These are phyloP conservation scores for Asterionellopsis glacialis DNA, from an alignment of 108 stramenopile genomes.

Conservation along the genomic window DNA sequence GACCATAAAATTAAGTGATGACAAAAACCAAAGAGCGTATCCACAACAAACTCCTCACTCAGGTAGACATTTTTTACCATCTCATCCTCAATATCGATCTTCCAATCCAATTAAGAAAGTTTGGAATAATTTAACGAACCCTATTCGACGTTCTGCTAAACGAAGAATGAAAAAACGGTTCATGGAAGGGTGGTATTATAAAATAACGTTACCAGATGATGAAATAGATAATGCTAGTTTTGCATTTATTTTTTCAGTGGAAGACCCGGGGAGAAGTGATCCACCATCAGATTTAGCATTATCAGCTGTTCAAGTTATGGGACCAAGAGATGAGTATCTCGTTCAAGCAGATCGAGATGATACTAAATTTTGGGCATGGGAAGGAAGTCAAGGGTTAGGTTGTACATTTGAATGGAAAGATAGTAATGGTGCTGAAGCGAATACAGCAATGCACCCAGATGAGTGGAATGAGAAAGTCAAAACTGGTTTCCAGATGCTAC, in stretches of 20 bases:
- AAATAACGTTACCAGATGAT: conserved; percentile 52
- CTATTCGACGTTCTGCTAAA: conserved; percentile 5
- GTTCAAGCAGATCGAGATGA: conserved; percentile 72
- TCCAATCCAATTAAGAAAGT: too few relatives aligned
- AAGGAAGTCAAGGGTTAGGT: conserved; percentile 62
- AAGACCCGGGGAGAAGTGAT: conserved; percentile 53
- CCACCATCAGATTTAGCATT: conserved; percentile 45
- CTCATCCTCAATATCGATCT: conserved; percentile 47
- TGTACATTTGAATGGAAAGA: conserved; percentile 57
- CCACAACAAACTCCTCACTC: conserved; percentile 68
- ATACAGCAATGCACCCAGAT: conserved; percentile 13
- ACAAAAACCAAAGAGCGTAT: background rate
- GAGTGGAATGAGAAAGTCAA: conserved; percentile 49
- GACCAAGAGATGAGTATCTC: conserved; percentile 71
- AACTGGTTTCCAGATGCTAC: conserved; percentile 76
- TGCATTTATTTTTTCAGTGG: conserved; percentile 79
- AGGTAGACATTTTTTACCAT: conserved; percentile 71
- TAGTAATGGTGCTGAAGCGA: conserved; percentile 13
- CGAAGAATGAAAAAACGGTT: conserved; percentile 36
- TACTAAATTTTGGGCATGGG: conserved; percentile 77
- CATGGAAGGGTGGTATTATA: conserved; percentile 90
- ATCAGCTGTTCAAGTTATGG: conserved; percentile 72
- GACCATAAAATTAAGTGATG: too few relatives aligned
- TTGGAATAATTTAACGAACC: background rate
- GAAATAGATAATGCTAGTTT: conserved; percentile 44